A percentile compares a stretch with the other conserved stretches of the same genome.
Conservation (phyloP, 2,329 filamentous ascomycete genomes). For the Talaromyces albobiverticillius region DNA sequence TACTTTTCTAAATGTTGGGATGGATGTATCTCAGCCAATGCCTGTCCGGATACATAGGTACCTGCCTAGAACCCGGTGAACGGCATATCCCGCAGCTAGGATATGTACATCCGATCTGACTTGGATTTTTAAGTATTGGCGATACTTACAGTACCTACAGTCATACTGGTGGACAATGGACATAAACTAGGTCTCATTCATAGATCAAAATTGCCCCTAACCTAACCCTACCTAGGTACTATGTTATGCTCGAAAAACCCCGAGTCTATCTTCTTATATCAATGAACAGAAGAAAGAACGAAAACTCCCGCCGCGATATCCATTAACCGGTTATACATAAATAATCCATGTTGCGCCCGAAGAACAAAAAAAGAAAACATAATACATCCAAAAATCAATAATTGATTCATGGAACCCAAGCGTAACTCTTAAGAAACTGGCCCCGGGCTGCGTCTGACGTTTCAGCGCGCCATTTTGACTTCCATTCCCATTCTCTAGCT, state of each 20-base stretch:
- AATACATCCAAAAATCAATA: conserved; percentile 15
- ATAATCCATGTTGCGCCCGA: neutral
- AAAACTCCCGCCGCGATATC: conserved; percentile 1
- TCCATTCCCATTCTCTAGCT: conserved; percentile 67
- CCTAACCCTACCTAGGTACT: neutral
- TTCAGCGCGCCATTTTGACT: conserved; percentile 71
- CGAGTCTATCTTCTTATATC: neutral
- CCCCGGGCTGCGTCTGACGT: conserved; percentile 47
- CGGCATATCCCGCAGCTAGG: neutral
- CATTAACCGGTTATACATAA: neutral
- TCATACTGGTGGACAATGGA: too few species aligned
- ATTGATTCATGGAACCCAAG: conserved; percentile 34
- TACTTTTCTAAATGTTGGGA: neutral
- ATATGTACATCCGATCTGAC: neutral
- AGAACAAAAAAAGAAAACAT: conserved; percentile 17
- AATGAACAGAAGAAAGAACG: neutral
- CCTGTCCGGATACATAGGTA: neutral
- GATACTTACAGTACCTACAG: too few species aligned
- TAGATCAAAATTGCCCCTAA: neutral
- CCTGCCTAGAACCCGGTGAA: too few species aligned
- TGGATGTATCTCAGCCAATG: neutral
- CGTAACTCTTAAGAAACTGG: conserved; percentile 35
- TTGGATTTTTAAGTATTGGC: too few species aligned
- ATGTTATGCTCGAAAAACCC: neutral
- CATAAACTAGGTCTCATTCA: neutral